Evolutionary conservation across 768 basidiomycete genomes (phyloP).

Genomic region (Terana coerulea): DNA sequence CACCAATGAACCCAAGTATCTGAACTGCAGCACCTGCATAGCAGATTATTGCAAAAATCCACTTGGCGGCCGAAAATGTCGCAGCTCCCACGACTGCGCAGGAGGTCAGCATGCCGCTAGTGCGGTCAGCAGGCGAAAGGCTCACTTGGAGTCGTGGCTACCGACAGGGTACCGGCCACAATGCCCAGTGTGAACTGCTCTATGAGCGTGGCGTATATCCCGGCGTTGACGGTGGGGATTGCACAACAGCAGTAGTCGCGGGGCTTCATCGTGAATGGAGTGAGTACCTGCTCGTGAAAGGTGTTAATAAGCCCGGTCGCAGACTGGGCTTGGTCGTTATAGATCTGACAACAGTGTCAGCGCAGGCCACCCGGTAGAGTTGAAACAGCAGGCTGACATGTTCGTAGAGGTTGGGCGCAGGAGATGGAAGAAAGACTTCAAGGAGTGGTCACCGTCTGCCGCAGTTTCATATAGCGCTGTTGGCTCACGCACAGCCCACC

Average conservation of each 20-base stretch:
- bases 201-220: slow-evolving; percentile 75
- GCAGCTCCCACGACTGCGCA: slow-evolving; percentile 78
- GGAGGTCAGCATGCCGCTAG: neutral
- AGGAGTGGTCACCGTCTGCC: slow-evolving; percentile 5
- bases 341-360: neutral
- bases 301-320: slow-evolving; percentile 7
- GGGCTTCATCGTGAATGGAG: slow-evolving; percentile 59
- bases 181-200: slow-evolving; percentile 74
- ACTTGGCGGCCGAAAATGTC: slow-evolving; percentile 72
- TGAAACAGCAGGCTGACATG: neutral
- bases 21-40: slow-evolving; percentile 77
- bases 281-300: slow-evolving; percentile 17
- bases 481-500: slow-evolving; percentile 9
- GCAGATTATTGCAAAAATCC: slow-evolving; percentile 71
- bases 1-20: slow-evolving; percentile 81
- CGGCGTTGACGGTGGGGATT: slow-evolving; percentile 85
- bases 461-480: neutral
- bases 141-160: slow-evolving; percentile 81
- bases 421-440: slow-evolving; percentile 6
- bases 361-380: neutral
- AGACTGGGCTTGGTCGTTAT: slow-evolving; percentile 4
- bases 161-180: slow-evolving; percentile 64
- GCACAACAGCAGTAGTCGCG: slow-evolving; percentile 93
- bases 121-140: slow-evolving; percentile 7
- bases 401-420: neutral